phyloP scores from a whole-genome alignment of 495 filamentous ascomycete species.

The Lichenothelia convexa region DNA sequence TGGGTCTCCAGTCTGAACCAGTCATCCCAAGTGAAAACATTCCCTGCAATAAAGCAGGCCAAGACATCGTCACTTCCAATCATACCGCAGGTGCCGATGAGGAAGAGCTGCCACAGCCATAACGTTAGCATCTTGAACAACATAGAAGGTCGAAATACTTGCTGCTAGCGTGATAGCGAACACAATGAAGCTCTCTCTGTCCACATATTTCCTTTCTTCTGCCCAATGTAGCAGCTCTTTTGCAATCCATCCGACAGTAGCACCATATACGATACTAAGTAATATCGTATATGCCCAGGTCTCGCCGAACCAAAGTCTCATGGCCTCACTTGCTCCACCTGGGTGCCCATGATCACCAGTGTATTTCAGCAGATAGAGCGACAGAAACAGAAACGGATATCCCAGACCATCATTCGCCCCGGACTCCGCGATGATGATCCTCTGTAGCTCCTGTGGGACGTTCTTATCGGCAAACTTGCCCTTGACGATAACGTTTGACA shows the following conservation, averaged over 20 bases:
- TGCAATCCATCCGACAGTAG: conserved; percentile 58
- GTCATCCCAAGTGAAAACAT: conserved; percentile 80
- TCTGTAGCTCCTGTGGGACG: conserved; percentile 62
- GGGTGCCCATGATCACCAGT: conserved; percentile 36
- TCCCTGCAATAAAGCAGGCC: conserved; percentile 86
- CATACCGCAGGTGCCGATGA: conserved; percentile 72
- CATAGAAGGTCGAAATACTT: conserved; percentile 16
- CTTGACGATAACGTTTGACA: conserved; percentile 83
- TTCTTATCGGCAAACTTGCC: conserved; percentile 86
- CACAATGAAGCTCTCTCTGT: conserved; percentile 78
- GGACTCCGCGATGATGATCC: conserved; percentile 77
- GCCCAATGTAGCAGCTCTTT: conserved; percentile 72
- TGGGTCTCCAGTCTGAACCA: conserved; percentile 82
- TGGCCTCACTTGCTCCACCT: conserved; percentile 46
- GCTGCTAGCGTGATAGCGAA: conserved; percentile 72
- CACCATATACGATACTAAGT: conserved; percentile 62
- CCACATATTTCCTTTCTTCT: conserved; percentile 64
- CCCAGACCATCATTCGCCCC: conserved; percentile 90
- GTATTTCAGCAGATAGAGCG: conserved; percentile 69
- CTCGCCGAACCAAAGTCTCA: conserved; percentile 72
- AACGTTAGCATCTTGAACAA: conserved; percentile 22
- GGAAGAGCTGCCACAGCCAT: conserved; percentile 38
- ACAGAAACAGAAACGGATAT: conserved; percentile 77
- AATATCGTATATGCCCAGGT: conserved; percentile 74
- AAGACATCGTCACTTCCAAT: conserved; percentile 85